Base-by-base conservation (phyloP, 768 basidiomycete species). In the Boletus eberwhitei region DNA sequence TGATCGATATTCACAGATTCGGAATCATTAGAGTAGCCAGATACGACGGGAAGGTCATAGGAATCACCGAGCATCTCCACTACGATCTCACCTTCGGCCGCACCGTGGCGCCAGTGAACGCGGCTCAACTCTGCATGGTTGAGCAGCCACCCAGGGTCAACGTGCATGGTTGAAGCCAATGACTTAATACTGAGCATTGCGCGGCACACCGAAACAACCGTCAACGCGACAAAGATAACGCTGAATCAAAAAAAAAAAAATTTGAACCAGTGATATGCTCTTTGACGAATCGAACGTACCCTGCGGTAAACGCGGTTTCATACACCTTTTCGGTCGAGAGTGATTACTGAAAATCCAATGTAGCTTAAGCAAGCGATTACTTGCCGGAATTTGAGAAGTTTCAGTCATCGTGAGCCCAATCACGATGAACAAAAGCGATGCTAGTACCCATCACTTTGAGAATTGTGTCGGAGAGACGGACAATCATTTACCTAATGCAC, bases 121-220 rank as follows among this genome's bases (percentile, higher is more conserved):
- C 78, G 75, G 37, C 73, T 74, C 21, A 80, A 69, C 63, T 80
- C 77, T 9, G 74, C 71, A 52, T 75, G 73, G 60, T 70, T 79
- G 22, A 80, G 69, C 9, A 79, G 64, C 77, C 74, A 78, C 11
- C 71, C 69, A 5, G 75, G 70, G 35, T 75, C 73, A 8, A 78
- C 73, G 34, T 76, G 73, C n/a, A 74, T 61, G n/a, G 70, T 64
- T 8, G 71, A 65, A 16, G 79, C 74, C n/a, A 79, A 63, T 2
- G 76, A 77, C 47, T 72, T 70, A 43, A 76, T 74, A 54, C 70
- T 73, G 39, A 77, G 67, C 72, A 75, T 74, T 21, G 72, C 67
- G 11, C 68, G 69, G 35, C 71, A 74, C 31, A 75, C 70, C 13
- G 73, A 66, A 21, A 75, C 58, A 8, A 52, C 49, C 1, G 50